Evolutionary conservation across 257 asterid species (phyloP).

Genomic region (Penstemon newberryi): DNA sequence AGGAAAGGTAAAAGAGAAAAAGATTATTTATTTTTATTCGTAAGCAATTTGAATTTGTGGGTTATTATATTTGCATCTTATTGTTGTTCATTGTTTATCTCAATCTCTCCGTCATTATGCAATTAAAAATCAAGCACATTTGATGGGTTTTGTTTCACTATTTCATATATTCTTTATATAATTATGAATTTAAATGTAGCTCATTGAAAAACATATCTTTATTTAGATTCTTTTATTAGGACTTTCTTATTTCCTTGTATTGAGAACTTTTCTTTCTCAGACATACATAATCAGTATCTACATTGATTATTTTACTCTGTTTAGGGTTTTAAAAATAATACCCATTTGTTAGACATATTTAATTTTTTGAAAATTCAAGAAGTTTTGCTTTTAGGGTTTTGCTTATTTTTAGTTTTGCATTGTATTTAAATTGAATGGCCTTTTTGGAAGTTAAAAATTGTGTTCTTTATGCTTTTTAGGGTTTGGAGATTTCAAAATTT

Average conservation of each 20-base stretch:
- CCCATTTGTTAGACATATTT: slow-evolving; percentile 18
- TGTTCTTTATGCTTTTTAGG: slow-evolving; percentile 15
- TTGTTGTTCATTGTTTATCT: background rate
- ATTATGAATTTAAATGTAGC: no score
- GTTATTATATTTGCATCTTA: slow-evolving; percentile 16
- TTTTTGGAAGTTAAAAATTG: slow-evolving; percentile 18
- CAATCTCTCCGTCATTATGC: slow-evolving; percentile 7
- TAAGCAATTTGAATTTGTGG: slow-evolving; percentile 32
- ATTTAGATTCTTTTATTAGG: background rate
- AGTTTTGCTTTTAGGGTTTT: slow-evolving; percentile 21
- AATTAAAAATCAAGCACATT: slow-evolving; percentile 23
- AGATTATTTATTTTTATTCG: slow-evolving; percentile 15
- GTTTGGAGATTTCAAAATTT: slow-evolving; percentile 21
- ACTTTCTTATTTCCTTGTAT: background rate
- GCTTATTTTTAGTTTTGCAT: slow-evolving; percentile 14
- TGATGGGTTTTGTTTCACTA: background rate
- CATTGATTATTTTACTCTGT: slow-evolving; percentile 1
- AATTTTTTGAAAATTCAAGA: slow-evolving; percentile 16
- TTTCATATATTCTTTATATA: no score
- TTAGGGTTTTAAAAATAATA: slow-evolving; percentile 26
- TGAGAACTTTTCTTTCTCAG: slow-evolving; percentile 33
- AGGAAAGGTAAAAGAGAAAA: background rate
- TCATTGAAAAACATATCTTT: background rate
- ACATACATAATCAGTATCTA: slow-evolving; percentile 11
- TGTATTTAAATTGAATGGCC: slow-evolving; percentile 20